Conservation (phyloP, 2,329 filamentous ascomycete genomes). For the Periconia digitata region DNA sequence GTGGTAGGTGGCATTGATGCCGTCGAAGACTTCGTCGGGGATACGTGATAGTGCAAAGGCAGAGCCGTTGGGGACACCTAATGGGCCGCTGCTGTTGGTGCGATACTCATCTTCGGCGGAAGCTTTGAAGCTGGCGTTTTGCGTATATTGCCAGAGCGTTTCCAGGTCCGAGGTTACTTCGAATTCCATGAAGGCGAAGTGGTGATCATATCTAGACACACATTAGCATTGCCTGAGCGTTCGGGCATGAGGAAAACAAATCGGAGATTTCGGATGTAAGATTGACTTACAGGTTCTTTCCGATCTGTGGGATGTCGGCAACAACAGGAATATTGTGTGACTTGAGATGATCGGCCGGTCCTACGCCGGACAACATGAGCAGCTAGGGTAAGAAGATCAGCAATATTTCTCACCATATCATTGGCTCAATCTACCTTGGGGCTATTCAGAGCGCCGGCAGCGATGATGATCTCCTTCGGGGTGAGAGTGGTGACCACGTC, state of each 20-base stretch:
- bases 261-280: no score
- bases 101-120: not conserved
- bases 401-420: no score
- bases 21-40: constrained; percentile 1
- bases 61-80: not conserved
- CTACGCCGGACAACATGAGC: constrained; percentile 63
- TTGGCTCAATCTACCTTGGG: no score
- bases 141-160: constrained; percentile 1
- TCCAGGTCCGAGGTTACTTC: not conserved
- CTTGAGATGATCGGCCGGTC: constrained; percentile 54
- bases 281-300: not conserved
- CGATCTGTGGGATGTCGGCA: constrained; percentile 56
- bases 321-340: constrained; percentile 54
- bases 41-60: not conserved
- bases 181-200: not conserved
- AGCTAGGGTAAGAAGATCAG: constrained; percentile 53
- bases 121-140: not conserved
- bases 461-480: constrained; percentile 9
- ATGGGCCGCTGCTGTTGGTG: not conserved
- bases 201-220: not conserved
- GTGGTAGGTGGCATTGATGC: not conserved
- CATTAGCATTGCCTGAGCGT: no score
- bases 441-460: constrained; percentile 56
- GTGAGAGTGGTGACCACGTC: not conserved
- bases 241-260: no score